Evolutionary conservation across 73 alveolate genomes (phyloP), one percentile per base, ranked within the genome.

Genomic region (Paramecium primaurelia): DNA sequence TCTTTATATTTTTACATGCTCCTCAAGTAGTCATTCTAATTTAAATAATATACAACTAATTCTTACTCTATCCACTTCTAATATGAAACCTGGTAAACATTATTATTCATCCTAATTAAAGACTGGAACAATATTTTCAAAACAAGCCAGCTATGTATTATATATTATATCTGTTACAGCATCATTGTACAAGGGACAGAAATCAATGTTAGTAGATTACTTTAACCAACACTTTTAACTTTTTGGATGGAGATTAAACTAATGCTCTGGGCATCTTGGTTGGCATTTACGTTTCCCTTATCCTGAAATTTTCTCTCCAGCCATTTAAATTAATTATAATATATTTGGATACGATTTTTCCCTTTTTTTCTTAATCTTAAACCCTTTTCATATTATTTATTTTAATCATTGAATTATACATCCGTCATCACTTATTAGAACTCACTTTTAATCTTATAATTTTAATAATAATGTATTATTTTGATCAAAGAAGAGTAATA

Each of bases 1-100:
- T 80, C 91, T 28, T 80, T 80, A 12, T 80, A 80, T 80, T 80
- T 80, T 28, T 80, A 7, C 91, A 80, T 80, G 32, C 91, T 80
- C 3, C 20, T 42, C 30, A 40, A 36, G 58, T 80, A 80, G 58
- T 80, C 91, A 80, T 80, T 45, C 91, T 80, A 49, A 45, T 32
- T 80, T 12, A 11, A 80, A 80, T 32, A 75, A 14, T 4, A 54
- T 54, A n/a, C 30, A 54, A 54, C 2, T 14, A 16, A 18, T 54
- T 54, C 69, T 75, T 80, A 80, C 91, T 22, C 58, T 80, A 18
- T 80, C 91, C 8, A 80, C 44, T 80, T 80, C 91, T 20, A 80
- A 47, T 0, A 80, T 80, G 34, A 80, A 80, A 45, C 91, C 91
- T 5, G 91, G 91, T 10, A 80, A 44, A 26, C 91, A 80, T 20